A percentile compares a stretch with the other conserved stretches of the same genome.
phyloP scores from a whole-genome alignment of 2,329 filamentous ascomycete species.

The Cercospora zeina region DNA sequence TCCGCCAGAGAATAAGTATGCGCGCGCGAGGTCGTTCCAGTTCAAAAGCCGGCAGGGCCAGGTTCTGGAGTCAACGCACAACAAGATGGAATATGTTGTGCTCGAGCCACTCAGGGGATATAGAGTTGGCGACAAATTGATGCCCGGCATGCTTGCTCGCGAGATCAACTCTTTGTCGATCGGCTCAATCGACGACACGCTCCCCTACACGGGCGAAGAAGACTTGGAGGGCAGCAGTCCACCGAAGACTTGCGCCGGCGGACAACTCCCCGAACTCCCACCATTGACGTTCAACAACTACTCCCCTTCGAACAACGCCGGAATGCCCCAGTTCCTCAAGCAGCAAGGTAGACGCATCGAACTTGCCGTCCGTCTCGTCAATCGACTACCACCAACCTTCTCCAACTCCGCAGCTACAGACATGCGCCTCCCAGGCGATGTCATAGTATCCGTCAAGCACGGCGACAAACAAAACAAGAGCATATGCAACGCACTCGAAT shows the following conservation, averaged over 20 bases:
- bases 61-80: neutral
- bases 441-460: slow-evolving; percentile 11
- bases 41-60: too few species aligned
- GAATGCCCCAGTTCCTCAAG: neutral
- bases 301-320: neutral
- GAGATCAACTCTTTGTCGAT: slow-evolving; percentile 8
- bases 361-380: slow-evolving; percentile 10
- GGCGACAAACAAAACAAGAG: neutral
- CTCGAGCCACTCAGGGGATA: neutral
- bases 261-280: slow-evolving; percentile 3
- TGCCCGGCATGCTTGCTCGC: neutral
- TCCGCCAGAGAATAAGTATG: neutral
- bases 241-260: too few species aligned
- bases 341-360: neutral
- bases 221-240: neutral
- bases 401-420: neutral
- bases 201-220: neutral
- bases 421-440: neutral
- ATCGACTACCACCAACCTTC: neutral
- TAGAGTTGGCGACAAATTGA: neutral
- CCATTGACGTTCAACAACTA: slow-evolving; percentile 12
- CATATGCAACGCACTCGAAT: neutral
- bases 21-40: too few species aligned
- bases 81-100: neutral
- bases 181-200: slow-evolving; percentile 4